Evolutionary conservation across 345 rosid species (phyloP), one percentile per base, ranked within the genome.

Genomic region (Angophora floribunda): DNA sequence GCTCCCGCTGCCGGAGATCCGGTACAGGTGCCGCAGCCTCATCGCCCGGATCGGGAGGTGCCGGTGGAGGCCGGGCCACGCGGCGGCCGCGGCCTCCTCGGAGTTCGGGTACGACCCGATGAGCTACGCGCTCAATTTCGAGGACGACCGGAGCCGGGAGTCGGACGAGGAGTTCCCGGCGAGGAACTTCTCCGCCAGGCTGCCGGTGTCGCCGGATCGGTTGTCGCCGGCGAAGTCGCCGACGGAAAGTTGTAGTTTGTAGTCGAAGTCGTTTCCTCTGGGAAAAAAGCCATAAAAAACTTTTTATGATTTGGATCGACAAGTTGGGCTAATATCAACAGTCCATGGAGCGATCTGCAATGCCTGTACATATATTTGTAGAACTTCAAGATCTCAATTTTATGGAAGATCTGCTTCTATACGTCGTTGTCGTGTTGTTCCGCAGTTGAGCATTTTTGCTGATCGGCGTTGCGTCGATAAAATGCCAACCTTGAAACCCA

Each of bases 61-160:
- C 15, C n/a, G 67, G 61, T 55, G 85, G 63, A 87, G 26, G 88
- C 50, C 10, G 24, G 85, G 65, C 19, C 63, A 52, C 50, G 85
- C 85, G 82, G 91, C 94, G 10, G 92, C 8, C 3, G 55, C 88
- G 13, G 61, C 61, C 13, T 55, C 67, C 6, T 57, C 2, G 13
- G 97, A 95, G 89, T 95, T 95, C 67, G 88, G 93, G 32, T 97
- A 97, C 90, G 98, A 96, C 79, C 93, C 94, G 14, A 45, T 88
- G 91, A 97, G 97, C 59, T 97, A 97, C 88, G 92, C 95, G 11
- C 92, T 96, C 41, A 96, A 94, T 89, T 97, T 96, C 88, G 98
- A 96, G 86, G 95, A 95, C 12, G 93, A 94, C 1, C 52, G 80
- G 80, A 12, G 55, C 90, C 45, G 91, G 55, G 91, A 90, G 6